Base-by-base conservation (phyloP, 108 stramenopile species). In the Aurantiochytrium sp. region DNA sequence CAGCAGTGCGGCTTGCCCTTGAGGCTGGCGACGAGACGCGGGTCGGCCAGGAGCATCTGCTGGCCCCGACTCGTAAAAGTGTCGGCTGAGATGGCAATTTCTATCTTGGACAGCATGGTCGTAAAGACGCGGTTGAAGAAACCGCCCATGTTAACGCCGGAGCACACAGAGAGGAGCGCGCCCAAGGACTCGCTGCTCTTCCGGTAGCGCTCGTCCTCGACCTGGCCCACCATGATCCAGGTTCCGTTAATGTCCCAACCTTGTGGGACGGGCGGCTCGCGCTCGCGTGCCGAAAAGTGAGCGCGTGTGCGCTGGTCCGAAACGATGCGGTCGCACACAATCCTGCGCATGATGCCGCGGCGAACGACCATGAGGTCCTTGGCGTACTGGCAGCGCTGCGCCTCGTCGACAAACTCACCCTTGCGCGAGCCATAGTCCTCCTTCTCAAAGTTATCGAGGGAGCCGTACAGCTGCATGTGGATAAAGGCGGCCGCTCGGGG, bases 221-320 rank as follows among this genome's bases (percentile, higher is more conserved):
- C 34, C 0, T 8, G 59, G 19, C 59, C 59, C 30, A 81, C 19
- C 21, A 48, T 6, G 30, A 81, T 41, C 73, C 73, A 81, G 15
- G 45, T 41, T 6, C 73, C 73, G 39, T 81, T 81, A 48, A 81
- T 81, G 30, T 81, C 73, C 73, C 73, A 81, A 27, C 45, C 45
- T 6, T 6, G 73, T 8, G n/a, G 12, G 24, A 81, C 45, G 3
- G 45, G 73, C 0, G 73, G 2, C 45, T 81, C 42, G 27, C 15
- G 45, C 1, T 48, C 73, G 36, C 45, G 39, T 24, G n/a, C 73
- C 39, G 73, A 41, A 27, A 1, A 65, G 1, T 34, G 59, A 1
- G 42, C 42, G n/a, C 73, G 39, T 17, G 45, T 48, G 3, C 73
- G 73, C 45, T 81, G 73, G 2, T 48, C 45, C 17, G 39, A 27